These are phyloP conservation scores for Liquidambar formosana DNA, from an alignment of 164 flowering plant species.

Conservation along the genomic window DNA sequence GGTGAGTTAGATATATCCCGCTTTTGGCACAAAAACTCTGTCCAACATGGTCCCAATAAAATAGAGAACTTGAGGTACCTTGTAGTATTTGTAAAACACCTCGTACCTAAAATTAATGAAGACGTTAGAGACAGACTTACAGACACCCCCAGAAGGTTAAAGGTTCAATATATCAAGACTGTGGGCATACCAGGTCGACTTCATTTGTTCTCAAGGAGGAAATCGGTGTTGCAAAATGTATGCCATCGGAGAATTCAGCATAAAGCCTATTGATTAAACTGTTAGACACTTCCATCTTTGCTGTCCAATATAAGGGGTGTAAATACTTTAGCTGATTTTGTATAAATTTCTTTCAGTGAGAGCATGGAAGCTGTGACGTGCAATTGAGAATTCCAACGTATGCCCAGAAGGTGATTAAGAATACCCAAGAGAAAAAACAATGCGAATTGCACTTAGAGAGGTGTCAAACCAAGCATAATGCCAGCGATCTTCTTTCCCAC, in stretches of 20 bases:
- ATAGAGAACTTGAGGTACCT: conserved; percentile 68
- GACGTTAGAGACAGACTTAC: neutral
- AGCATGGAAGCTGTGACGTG: too few relatives aligned
- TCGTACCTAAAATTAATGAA: conserved; percentile 47
- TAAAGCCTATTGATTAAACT: conserved; percentile 48
- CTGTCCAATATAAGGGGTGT: too few relatives aligned
- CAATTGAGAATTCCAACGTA: too few relatives aligned
- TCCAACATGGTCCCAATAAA: conserved; percentile 59
- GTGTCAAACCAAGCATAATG: too few relatives aligned
- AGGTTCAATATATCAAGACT: neutral
- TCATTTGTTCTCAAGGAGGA: conserved; percentile 59
- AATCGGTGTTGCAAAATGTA: conserved; percentile 63
- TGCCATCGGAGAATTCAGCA: conserved; percentile 37
- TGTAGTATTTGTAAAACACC: conserved; percentile 76
- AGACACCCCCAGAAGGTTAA: neutral
- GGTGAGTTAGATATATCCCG: conserved; percentile 66
- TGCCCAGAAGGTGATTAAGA: too few relatives aligned
- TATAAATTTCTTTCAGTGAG: too few relatives aligned
- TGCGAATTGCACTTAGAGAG: too few relatives aligned
- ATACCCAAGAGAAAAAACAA: too few relatives aligned
- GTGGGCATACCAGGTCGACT: conserved; percentile 48
- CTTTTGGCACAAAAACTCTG: conserved; percentile 38
- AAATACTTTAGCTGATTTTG: too few relatives aligned
- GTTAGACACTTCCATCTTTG: conserved; percentile 22
- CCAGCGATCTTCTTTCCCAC: too few relatives aligned